These are phyloP conservation scores for Houttuynia cordata DNA, from an alignment of 164 flowering plant species.

Conservation along the genomic window DNA sequence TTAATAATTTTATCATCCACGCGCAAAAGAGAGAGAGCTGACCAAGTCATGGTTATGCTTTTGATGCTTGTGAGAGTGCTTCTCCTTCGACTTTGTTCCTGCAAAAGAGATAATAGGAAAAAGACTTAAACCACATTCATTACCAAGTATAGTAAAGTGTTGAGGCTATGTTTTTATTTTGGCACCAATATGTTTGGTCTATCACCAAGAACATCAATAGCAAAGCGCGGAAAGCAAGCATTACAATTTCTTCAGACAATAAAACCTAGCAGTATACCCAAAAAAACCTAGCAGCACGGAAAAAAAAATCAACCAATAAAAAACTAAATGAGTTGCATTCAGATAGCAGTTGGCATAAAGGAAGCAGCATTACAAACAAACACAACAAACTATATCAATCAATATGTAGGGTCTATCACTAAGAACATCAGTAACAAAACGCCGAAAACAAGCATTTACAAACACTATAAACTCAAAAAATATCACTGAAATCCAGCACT, in stretches of 20 bases:
- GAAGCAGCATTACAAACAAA: no score
- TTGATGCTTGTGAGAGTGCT: conserved; percentile 3
- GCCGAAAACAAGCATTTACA: no score
- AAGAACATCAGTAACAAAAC: no score
- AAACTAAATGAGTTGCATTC: no score
- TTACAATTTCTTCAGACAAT: background rate
- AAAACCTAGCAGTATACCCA: no score
- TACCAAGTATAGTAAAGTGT: background rate
- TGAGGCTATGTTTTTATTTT: background rate
- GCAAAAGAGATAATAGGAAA: background rate
- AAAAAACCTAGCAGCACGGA: no score
- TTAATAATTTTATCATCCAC: no score
- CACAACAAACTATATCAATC: background rate
- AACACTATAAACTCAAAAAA: background rate
- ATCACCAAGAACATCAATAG: background rate
- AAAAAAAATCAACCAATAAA: no score
- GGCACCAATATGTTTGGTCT: background rate
- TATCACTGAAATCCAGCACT: no score
- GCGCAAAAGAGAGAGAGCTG: background rate
- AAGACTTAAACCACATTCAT: background rate
- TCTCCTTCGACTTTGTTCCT: conserved; percentile 4
- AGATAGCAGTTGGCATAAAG: no score
- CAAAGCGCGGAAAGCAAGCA: background rate
- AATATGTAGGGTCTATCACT: no score
- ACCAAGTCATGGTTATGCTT: conserved; percentile 1